Evolutionary conservation across 495 filamentous ascomycete species (phyloP), one percentile per base, ranked within the genome.

Genomic region (Chaetomium fimeti): DNA sequence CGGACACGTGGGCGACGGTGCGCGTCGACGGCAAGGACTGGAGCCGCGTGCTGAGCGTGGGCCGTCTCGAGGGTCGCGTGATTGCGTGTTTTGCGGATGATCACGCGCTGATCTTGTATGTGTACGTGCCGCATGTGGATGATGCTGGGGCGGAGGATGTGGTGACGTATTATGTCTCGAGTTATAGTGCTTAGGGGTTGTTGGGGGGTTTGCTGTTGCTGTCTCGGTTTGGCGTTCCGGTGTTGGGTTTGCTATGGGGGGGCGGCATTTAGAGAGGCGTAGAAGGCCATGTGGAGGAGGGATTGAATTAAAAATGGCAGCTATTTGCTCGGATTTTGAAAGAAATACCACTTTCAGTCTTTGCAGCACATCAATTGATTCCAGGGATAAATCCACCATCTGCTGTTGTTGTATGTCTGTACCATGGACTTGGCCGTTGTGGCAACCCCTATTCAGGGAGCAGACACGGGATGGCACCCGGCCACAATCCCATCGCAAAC

Each of bases 11-110:
- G 89, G 89, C 91, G 5, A 88, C 83, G 61, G 92, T 97, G 43
- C 81, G 91, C 49, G 90, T 98, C 62, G 93, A 98, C 78, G 93
- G 91, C 32, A 87, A 82, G 76, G 93, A 98, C 73, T 97, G 93
- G 93, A 89, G 89, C 47, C 85, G 83, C 65, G 92, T 98, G 28
- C 74, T 98, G 62, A 93, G 89, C 74, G 91, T 97, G n/a, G 93
- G 92, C 3, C 79, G 91, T 56, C 72, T 97, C 22, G 92, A 91
- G 60, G 94, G 90, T 2, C 84, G 91, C 66, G 94, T 97, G 25
- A 92, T 98, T 78, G 94, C 92, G 58, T 97, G 93, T 83, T 85
- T 87, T 74, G 77, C 77, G 18, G 78, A 86, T 68, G 90, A 92
- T n/a, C 89, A 89, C 72, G 93, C 92, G 0, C 72, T 98, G 57